A percentile compares a stretch with the other conserved stretches of the same genome.
Conservation (phyloP, 176 grass and related monocot species). For the Phoenix roebelenii region DNA sequence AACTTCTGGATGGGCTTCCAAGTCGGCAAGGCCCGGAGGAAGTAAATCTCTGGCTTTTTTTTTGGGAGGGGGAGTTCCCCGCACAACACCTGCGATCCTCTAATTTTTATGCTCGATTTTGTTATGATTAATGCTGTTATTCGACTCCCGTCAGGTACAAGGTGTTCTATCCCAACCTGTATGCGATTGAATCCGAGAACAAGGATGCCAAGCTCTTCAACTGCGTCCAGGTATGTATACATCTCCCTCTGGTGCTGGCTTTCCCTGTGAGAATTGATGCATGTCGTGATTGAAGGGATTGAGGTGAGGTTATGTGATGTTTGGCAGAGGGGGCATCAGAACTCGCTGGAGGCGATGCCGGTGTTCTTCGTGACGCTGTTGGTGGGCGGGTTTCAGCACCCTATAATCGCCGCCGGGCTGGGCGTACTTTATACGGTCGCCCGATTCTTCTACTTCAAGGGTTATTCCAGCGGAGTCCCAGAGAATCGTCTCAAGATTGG, state of each 20-base stretch:
- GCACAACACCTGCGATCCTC: no score
- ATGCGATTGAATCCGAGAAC: conserved; percentile 69
- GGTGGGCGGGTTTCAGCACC: conserved; percentile 68
- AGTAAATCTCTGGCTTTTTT: conserved; percentile 20
- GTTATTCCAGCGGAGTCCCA: conserved; percentile 72
- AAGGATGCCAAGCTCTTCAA: conserved; percentile 99
- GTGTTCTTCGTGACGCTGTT: conserved; percentile 77
- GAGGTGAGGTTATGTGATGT: no score
- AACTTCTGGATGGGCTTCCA: conserved; percentile 93
- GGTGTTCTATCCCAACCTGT: conserved; percentile 67
- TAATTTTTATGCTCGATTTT: no score
- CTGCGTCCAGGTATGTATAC: conserved; percentile 57
- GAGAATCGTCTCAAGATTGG: conserved; percentile 85
- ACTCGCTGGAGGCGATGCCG: conserved; percentile 94
- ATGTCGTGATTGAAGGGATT: no score
- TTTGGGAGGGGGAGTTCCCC: no score
- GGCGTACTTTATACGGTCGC: conserved; percentile 60
- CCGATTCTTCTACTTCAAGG: conserved; percentile 96
- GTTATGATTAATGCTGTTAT: not conserved
- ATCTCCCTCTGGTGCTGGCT: no score
- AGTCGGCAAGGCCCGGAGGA: conserved; percentile 69
- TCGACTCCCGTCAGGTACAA: conserved; percentile 51
- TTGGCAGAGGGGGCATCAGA: conserved; percentile 92
- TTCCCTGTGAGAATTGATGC: no score
- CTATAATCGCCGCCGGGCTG: conserved; percentile 44